Evolutionary conservation across 192 early-diverging fungal genomes (phyloP), one percentile per base, ranked within the genome.

Genomic region (Thamnidium elegans): DNA sequence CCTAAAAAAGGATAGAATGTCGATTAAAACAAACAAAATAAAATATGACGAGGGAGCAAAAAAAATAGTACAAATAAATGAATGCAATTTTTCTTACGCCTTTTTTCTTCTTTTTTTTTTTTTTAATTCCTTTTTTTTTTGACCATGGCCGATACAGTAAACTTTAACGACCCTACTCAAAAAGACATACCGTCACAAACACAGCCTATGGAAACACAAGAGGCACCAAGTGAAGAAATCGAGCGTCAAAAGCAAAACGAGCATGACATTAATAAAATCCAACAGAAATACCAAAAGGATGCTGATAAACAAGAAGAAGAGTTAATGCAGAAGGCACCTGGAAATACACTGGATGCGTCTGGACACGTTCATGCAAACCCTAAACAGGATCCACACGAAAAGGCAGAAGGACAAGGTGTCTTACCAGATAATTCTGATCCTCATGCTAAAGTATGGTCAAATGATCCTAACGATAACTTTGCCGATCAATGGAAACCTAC

Each of bases 401-500:
- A 59, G 23, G 42, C 39, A 6, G 21, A 45, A 45, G 21, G 21
- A 2, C 36, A 45, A 26, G 14, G 21, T 26, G 13, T 45, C 21
- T 48, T 48, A 48, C 58, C 58, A 21, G 20, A 26, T 6, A 17
- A 43, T 7, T 44, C 10, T 10, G 58, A 45, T 23, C 14, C 58
- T 8, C 58, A 43, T 44, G 36, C 58, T 15, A 56, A 56, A 56
- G 31, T 56, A 10, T 56, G 55, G 55, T 56, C 55, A 8, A 56
- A 56, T 19, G 34, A 56, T 34, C 55, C 55, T 19, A 34, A 15
- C 4, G n/a, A 56, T 19, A 30, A 30, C 19, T 56, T 56, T 20
- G 15, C 55, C 5, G 34, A 56, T 17, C 31, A 7, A 13, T 56
- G 55, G 55, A 56, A 17, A 21, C 55, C 32, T 4, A 36, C 32